phyloP scores from a whole-genome alignment of 495 filamentous ascomycete genomes.

The Aspergillus sparsus region DNA sequence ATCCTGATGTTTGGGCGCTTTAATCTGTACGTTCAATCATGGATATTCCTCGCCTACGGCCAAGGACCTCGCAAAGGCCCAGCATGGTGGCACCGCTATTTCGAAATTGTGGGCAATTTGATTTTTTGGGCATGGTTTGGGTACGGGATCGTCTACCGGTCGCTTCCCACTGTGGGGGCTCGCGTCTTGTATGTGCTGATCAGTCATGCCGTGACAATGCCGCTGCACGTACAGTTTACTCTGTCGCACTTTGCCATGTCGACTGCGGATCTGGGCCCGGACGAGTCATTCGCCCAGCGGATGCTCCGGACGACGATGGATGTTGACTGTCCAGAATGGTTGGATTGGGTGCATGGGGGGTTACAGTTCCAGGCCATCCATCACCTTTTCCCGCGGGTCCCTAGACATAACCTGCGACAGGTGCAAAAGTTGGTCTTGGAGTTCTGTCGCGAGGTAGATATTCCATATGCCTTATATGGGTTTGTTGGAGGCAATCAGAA shows the following conservation, averaged over 20 bases:
- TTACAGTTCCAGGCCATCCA: conserved; percentile 97
- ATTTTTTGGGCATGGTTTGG: conserved; percentile 97
- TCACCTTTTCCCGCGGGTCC: conserved; percentile 92
- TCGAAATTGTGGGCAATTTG: conserved; percentile 77
- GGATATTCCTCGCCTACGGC: conserved; percentile 74
- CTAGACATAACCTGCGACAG: conserved; percentile 84
- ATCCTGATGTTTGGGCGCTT: conserved; percentile 84
- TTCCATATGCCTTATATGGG: conserved; percentile 92
- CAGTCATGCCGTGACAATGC: conserved; percentile 83
- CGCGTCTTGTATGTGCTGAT: conserved; percentile 78
- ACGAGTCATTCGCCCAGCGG: conserved; percentile 92
- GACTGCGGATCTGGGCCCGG: conserved; percentile 81
- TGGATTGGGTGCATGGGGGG: conserved; percentile 97
- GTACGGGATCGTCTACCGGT: conserved; percentile 77
- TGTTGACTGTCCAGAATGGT: conserved; percentile 90
- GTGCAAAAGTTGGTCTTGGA: conserved; percentile 82
- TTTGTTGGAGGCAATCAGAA: conserved; percentile 91
- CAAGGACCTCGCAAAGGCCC: conserved; percentile 78
- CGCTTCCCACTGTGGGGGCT: conserved; percentile 67
- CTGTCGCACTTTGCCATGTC: conserved; percentile 97
- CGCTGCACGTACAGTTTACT: conserved; percentile 93
- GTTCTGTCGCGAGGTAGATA: conserved; percentile 87
- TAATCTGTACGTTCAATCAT: conserved; percentile 85
- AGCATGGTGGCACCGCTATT: conserved; percentile 86
- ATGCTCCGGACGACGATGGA: conserved; percentile 99